These are phyloP conservation scores for Spathaspora gorwiae DNA, from an alignment of 805 yeast genomes.

Conservation along the genomic window DNA sequence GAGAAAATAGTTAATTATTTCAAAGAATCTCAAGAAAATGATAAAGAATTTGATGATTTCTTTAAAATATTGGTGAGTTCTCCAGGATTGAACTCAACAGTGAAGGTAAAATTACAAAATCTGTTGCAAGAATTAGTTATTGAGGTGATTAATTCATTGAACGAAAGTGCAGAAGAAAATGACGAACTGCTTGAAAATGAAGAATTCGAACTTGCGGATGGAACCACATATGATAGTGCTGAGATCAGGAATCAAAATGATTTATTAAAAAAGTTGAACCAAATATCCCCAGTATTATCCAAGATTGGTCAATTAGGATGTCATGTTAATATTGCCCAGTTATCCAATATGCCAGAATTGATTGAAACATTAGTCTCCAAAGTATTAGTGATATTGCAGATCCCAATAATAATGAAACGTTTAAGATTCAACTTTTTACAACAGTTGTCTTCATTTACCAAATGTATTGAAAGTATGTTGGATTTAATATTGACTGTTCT, in stretches of 20 bases:
- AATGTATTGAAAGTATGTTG: conserved; percentile 15
- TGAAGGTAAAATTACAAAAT: conserved; percentile 21
- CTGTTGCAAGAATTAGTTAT: conserved; percentile 19
- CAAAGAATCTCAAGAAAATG: conserved; percentile 11
- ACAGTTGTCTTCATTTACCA: conserved; percentile 9
- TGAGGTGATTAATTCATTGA: conserved; percentile 13
- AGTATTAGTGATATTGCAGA: conserved; percentile 18
- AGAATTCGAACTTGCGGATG: neutral
- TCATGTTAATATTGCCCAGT: conserved; percentile 8
- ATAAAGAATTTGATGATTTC: conserved; percentile 9
- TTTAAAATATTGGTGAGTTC: conserved; percentile 8
- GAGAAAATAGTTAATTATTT: conserved; percentile 20
- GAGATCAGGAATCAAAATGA: conserved; percentile 14
- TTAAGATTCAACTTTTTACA: conserved; percentile 19
- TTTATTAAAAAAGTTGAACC: conserved; percentile 7
- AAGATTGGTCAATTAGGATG: conserved; percentile 25
- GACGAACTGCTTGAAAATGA: conserved; percentile 4
- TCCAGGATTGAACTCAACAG: conserved; percentile 15
- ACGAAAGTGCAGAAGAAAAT: conserved; percentile 10
- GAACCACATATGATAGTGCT: neutral
- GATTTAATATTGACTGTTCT: conserved; percentile 22
- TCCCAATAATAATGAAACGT: conserved; percentile 13
- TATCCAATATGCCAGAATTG: conserved; percentile 7
- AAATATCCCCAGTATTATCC: conserved; percentile 7
- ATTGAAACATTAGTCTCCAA: conserved; percentile 12